phyloP scores from a whole-genome alignment of 1,139 yeast species.

The Geotrichum restrictum region DNA sequence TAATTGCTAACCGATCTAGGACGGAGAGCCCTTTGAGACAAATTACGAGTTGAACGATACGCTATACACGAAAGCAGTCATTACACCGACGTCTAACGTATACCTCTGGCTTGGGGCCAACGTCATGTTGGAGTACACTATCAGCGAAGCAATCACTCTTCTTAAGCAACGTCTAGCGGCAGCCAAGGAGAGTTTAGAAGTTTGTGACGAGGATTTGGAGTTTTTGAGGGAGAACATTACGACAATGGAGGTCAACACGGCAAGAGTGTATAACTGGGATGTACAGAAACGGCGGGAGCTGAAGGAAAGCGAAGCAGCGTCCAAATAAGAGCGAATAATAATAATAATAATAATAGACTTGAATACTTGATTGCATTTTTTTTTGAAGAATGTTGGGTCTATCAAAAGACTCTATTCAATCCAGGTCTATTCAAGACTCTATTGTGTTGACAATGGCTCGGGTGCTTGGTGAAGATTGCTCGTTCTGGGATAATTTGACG shows the following conservation, averaged over 20 bases:
- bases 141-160: constrained; percentile 77
- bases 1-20: constrained; percentile 25
- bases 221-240: constrained; percentile 89
- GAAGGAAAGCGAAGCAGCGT: constrained; percentile 23
- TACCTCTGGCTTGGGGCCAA: constrained; percentile 92
- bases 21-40: constrained; percentile 50
- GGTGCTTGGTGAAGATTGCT: no score
- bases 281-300: constrained; percentile 70
- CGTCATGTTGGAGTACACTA: constrained; percentile 92
- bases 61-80: constrained; percentile 73
- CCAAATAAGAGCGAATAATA: no score
- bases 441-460: no score
- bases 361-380: no score
- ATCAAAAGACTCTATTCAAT: no score
- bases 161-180: constrained; percentile 58
- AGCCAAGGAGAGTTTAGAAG: constrained; percentile 56
- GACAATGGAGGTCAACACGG: constrained; percentile 96
- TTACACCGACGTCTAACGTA: constrained; percentile 61
- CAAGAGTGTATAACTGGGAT: constrained; percentile 93
- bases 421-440: no score
- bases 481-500: no score
- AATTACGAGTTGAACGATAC: constrained; percentile 92
- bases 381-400: background rate
- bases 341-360: no score
- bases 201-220: constrained; percentile 79